A percentile compares a stretch with the other conserved stretches of the same genome.
These are phyloP conservation scores for Lichenothelia convexa DNA, from an alignment of 495 filamentous ascomycete genomes.

Conservation along the genomic window DNA sequence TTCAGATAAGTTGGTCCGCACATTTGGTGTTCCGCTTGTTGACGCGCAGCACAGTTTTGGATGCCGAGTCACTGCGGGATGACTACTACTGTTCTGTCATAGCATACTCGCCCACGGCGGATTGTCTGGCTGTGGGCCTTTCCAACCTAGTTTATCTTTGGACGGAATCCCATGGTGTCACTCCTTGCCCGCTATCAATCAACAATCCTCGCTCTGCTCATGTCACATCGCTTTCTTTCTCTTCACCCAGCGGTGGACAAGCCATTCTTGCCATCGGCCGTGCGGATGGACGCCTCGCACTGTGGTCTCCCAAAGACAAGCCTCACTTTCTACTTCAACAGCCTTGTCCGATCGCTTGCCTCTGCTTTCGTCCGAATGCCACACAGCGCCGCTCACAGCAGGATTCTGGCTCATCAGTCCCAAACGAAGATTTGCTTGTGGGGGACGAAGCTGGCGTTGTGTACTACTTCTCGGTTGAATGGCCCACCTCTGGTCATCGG, in stretches of 20 bases:
- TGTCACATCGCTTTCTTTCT: constrained; percentile 78
- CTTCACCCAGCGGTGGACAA: constrained; percentile 54
- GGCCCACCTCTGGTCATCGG: constrained; percentile 35
- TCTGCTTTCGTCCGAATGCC: constrained; percentile 43
- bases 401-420: constrained; percentile 17
- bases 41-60: constrained; percentile 39
- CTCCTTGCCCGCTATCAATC: constrained; percentile 4
- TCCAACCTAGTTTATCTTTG: constrained; percentile 72
- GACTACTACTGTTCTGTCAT: constrained; percentile 92
- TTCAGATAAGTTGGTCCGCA: constrained; percentile 45
- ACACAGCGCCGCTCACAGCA: constrained; percentile 20
- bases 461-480: constrained; percentile 82
- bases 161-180: constrained; percentile 49
- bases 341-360: constrained; percentile 51
- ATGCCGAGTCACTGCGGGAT: constrained; percentile 74
- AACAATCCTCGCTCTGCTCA: constrained; percentile 20
- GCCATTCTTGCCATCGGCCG: constrained; percentile 75
- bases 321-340: constrained; percentile 61
- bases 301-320: constrained; percentile 44
- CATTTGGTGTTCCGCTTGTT: neutral
- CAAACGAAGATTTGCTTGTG: constrained; percentile 66
- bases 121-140: constrained; percentile 71
- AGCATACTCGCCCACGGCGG: constrained; percentile 56
- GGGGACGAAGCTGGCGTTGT: constrained; percentile 76
- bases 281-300: constrained; percentile 42